These are phyloP conservation scores for Calonectria montana DNA, from an alignment of 2,329 filamentous ascomycete species.

Conservation along the genomic window DNA sequence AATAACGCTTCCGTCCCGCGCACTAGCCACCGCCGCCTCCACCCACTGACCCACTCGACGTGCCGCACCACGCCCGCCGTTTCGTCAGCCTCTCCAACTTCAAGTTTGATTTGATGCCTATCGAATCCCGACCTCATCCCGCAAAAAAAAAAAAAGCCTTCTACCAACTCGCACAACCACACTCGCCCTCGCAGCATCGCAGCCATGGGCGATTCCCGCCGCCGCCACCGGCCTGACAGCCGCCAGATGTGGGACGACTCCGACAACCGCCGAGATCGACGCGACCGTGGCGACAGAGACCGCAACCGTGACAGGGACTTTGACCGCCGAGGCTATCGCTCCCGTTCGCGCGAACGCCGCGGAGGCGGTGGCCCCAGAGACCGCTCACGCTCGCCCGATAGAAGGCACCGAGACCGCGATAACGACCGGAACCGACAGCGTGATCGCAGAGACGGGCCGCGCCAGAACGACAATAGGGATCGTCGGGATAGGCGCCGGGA, in stretches of 20 bases:
- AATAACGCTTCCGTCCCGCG: conserved; percentile 23
- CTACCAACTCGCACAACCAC: not conserved
- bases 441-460: conserved; percentile 49
- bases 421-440: conserved; percentile 47
- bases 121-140: not conserved
- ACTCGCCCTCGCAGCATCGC: not conserved
- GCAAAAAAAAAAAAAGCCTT: not conserved
- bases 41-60: not conserved
- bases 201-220: conserved; percentile 49
- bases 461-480: conserved; percentile 40
- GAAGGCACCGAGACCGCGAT: conserved; percentile 53
- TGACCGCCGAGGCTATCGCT: conserved; percentile 48
- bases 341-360: conserved; percentile 49
- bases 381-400: conserved; percentile 51
- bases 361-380: conserved; percentile 45
- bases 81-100: conserved; percentile 31
- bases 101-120: conserved; percentile 19
- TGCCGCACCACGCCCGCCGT: conserved; percentile 25
- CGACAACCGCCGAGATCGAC: conserved; percentile 51
- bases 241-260: conserved; percentile 71
- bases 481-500: conserved; percentile 39
- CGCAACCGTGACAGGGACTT: conserved; percentile 46
- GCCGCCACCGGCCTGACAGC: conserved; percentile 59
- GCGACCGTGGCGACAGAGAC: conserved; percentile 39
- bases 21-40: conserved; percentile 37